Percentiles rank a stretch among this genome's conserved stretches.
These are phyloP conservation scores for Hanseniaspora mollemarum DNA, from an alignment of 805 yeast genomes.

Conservation along the genomic window DNA sequence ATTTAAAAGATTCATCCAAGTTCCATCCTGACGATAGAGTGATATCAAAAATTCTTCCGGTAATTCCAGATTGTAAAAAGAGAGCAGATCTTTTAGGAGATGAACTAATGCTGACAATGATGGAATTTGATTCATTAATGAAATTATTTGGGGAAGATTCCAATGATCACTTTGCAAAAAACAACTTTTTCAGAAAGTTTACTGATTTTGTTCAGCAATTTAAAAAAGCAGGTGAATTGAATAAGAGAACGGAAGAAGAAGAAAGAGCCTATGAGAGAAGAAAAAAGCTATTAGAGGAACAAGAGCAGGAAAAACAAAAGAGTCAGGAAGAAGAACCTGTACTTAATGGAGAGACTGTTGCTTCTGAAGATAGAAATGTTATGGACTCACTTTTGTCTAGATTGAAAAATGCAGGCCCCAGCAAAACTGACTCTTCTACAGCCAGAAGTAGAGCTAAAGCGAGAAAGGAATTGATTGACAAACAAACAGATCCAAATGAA, in stretches of 20 bases:
- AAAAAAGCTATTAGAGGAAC: conserved; percentile 40
- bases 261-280: conserved; percentile 64
- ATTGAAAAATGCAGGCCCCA: conserved; percentile 74
- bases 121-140: conserved; percentile 63
- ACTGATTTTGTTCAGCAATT: conserved; percentile 69
- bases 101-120: conserved; percentile 50
- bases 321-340: conserved; percentile 14
- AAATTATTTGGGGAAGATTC: conserved; percentile 83
- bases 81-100: conserved; percentile 55
- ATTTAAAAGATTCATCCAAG: conserved; percentile 61
- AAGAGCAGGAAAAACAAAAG: conserved; percentile 23
- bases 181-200: conserved; percentile 66
- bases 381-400: conserved; percentile 83
- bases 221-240: conserved; percentile 68
- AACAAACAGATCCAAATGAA: conserved; percentile 10
- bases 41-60: conserved; percentile 47
- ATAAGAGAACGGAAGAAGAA: conserved; percentile 72
- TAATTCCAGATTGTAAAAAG: conserved; percentile 61
- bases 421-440: conserved; percentile 56
- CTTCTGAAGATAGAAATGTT: conserved; percentile 33
- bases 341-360: conserved; percentile 16
- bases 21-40: conserved; percentile 81
- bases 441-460: conserved; percentile 74
- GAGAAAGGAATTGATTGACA: conserved; percentile 40
- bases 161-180: conserved; percentile 51